Evolutionary conservation across 2,329 filamentous ascomycete species (phyloP).

Genomic region (Calonectria pseudoreteaudii): DNA sequence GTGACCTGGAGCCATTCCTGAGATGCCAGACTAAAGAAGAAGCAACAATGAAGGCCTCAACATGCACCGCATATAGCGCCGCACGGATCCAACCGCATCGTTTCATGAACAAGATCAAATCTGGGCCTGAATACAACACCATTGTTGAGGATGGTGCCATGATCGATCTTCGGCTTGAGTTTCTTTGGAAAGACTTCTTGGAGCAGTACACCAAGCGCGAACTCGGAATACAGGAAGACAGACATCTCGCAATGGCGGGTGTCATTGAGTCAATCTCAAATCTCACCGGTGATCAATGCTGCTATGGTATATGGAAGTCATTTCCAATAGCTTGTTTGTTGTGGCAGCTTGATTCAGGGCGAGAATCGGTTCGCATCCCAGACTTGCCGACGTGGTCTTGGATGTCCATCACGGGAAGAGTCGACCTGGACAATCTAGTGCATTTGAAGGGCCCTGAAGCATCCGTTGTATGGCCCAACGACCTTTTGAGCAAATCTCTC

Average conservation of each 20-base stretch:
- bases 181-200: neutral
- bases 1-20: neutral
- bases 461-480: neutral
- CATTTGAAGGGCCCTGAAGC: neutral
- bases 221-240: neutral
- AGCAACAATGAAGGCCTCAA: neutral
- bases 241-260: neutral
- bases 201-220: neutral
- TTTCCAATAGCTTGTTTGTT: neutral
- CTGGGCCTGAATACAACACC: neutral
- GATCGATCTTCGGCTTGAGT: neutral
- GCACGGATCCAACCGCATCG: neutral
- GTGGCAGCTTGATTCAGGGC: neutral
- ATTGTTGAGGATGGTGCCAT: neutral
- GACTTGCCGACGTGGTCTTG: neutral
- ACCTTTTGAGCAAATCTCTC: neutral
- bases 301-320: neutral
- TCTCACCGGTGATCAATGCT: neutral
- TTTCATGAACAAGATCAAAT: neutral
- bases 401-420: neutral
- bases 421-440: neutral
- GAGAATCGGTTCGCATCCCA: neutral
- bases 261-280: neutral
- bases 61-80: neutral
- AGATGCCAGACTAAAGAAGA: neutral